Conservation (phyloP, 2,329 filamentous ascomycete genomes). For the Ustulina deusta region DNA sequence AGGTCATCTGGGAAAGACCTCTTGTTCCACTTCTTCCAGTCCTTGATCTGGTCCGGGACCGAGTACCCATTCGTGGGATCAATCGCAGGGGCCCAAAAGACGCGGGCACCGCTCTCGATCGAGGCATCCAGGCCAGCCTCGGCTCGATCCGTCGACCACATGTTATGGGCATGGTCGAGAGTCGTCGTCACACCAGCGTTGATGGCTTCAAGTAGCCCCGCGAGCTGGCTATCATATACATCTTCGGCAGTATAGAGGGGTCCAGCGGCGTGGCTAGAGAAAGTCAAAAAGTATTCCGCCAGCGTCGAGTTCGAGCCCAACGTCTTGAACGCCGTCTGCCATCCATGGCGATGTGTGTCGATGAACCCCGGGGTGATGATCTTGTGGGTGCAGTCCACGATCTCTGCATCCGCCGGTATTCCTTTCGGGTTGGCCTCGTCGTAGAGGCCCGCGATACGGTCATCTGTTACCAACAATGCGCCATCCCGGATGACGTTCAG, state of each 20-base stretch:
- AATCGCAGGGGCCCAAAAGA: constrained; percentile 61
- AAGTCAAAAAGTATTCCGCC: constrained; percentile 60
- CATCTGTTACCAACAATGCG: constrained; percentile 52
- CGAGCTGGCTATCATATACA: constrained; percentile 60
- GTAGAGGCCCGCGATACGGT: constrained; percentile 52
- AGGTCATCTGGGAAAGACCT: constrained; percentile 47
- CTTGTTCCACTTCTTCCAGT: constrained; percentile 55
- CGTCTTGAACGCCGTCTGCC: constrained; percentile 68
- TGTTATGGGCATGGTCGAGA: constrained; percentile 66
- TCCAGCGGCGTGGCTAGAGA: constrained; percentile 52
- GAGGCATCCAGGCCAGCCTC: constrained; percentile 60
- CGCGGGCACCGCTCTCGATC: constrained; percentile 61
- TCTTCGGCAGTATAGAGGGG: constrained; percentile 56
- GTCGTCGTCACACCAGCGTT: constrained; percentile 65
- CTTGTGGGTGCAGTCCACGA: constrained; percentile 62
- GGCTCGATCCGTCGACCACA: constrained; percentile 57
- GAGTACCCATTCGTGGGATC: constrained; percentile 53
- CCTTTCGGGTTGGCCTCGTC: constrained; percentile 39
- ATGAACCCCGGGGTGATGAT: constrained; percentile 68
- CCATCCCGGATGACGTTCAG: constrained; percentile 49
- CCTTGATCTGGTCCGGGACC: constrained; percentile 54
- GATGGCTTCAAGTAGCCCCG: constrained; percentile 63
- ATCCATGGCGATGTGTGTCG: constrained; percentile 67
- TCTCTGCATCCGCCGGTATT: constrained; percentile 51
- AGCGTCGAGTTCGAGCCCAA: constrained; percentile 64